phyloP scores from a whole-genome alignment of 768 basidiomycete species.

The Tricholoma terreum region DNA sequence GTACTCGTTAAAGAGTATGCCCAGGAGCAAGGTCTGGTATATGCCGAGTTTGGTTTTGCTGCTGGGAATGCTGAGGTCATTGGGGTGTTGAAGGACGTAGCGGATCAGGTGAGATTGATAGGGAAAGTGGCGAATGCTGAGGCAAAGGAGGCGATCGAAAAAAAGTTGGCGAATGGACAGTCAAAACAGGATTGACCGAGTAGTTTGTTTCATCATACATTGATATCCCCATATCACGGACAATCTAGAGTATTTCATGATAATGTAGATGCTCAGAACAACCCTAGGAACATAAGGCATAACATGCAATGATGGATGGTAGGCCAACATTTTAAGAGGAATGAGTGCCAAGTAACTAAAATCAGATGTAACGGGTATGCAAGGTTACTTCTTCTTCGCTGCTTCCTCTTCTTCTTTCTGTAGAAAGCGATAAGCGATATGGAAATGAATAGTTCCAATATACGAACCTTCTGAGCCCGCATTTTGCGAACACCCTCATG shows the following conservation, averaged over 20 bases:
- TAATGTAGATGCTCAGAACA: neutral
- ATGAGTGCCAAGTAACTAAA: constrained; percentile 23
- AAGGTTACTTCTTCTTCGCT: constrained; percentile 79
- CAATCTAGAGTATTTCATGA: neutral
- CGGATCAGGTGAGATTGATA: constrained; percentile 82
- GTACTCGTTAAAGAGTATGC: constrained; percentile 85
- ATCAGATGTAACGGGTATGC: constrained; percentile 24
- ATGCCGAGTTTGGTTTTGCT: constrained; percentile 89
- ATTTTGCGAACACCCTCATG: constrained; percentile 87
- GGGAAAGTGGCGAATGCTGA: constrained; percentile 79
- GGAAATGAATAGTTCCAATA: neutral
- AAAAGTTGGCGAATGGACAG: constrained; percentile 29
- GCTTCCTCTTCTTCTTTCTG: constrained; percentile 92
- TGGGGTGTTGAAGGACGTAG: constrained; percentile 78
- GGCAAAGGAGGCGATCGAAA: constrained; percentile 58
- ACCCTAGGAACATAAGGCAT: constrained; percentile 31
- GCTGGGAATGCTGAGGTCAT: constrained; percentile 84
- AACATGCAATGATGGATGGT: constrained; percentile 29
- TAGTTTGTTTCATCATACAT: constrained; percentile 4
- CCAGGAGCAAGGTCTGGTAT: constrained; percentile 76
- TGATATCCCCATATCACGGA: neutral
- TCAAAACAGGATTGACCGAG: constrained; percentile 8
- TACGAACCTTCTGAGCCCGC: constrained; percentile 77
- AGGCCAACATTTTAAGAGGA: constrained; percentile 36
- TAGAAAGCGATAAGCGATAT: constrained; percentile 16